Evolutionary conservation across 2,329 filamentous ascomycete genomes (phyloP), one percentile per base, ranked within the genome.

Genomic region (Aspergillus calidoustus): DNA sequence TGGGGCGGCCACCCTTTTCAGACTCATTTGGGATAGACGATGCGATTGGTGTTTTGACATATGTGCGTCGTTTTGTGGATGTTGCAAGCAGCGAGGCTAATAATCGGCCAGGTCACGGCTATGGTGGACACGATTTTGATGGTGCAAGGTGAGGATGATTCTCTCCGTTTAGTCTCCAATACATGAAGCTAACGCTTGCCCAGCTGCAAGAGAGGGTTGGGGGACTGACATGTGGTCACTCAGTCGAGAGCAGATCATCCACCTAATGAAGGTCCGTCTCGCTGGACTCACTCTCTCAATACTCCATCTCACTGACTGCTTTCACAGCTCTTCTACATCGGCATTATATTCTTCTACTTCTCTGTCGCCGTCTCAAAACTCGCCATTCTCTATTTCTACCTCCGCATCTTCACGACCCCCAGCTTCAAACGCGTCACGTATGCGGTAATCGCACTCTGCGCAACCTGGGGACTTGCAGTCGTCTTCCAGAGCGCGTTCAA

Each of bases 211-310:
- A 8, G 2, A 50, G 1, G 59, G 59, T 38, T 60, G 59, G 59
- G 59, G 59, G 15, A 52, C 41, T 13, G 59, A 60, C 22, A 60
- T 60, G 59, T 60, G 59, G 59, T 53, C 59, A 8, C 38, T 60
- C 5, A 52, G 17, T 4, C 13, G 13, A 13, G 34, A 34, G 3
- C n/a, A 57, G 11, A 52, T 60, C 25, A 60, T 50, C 11, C 2
- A 7, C 15, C 53, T 43, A 13, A 60, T 56, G 53, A 60, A 52
- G 59, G 58, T 44, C 4, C 13, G 38, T 43, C 7, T 50, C 43
- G 2, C 34, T 2, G 5, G 1, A 4, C 9, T 43, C 11, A 2
- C 17, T 17, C 38, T 34, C 25, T 17, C 22, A 13, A 4, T n/a
- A 31, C 17, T 4, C 7, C 8, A 38, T 38, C 43, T 59, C 19